Percentiles rank a stretch among this genome's conserved stretches.
These are phyloP conservation scores for Paramecium sonneborni DNA, from an alignment of 73 alveolate species.

Conservation along the genomic window DNA sequence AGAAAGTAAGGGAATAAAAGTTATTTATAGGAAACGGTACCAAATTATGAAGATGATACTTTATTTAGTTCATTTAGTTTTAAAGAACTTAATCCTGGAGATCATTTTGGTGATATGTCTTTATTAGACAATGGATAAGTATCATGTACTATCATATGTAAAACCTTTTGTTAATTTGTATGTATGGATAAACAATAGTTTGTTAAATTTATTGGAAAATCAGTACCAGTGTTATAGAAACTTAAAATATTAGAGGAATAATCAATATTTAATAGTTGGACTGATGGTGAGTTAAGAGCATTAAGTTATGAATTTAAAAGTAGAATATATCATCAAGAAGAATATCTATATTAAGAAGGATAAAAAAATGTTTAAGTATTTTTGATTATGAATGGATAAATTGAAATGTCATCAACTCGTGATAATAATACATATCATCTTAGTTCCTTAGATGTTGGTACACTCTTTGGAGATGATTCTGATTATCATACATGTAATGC, in stretches of 20 bases:
- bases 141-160: not conserved
- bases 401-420: not conserved
- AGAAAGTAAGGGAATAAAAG: not conserved
- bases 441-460: not conserved
- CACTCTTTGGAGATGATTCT: slow-evolving; percentile 9
- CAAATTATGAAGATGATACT: not conserved
- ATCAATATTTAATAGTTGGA: not conserved
- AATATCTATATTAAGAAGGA: not conserved
- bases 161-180: not conserved
- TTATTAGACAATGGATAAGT: not conserved
- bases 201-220: not conserved
- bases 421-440: not conserved
- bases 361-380: not conserved
- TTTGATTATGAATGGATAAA: not conserved
- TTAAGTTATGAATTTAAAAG: slow-evolving; percentile 10
- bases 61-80: not conserved
- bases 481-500: slow-evolving; percentile 16
- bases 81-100: not conserved
- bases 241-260: not conserved
- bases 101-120: slow-evolving; percentile 37
- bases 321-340: not conserved
- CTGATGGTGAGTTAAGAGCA: not conserved
- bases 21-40: not conserved
- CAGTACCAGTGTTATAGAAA: not conserved
- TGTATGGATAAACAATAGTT: slow-evolving; percentile 22